phyloP scores from a whole-genome alignment of 306 rosid genomes.

The Comarum palustre region DNA sequence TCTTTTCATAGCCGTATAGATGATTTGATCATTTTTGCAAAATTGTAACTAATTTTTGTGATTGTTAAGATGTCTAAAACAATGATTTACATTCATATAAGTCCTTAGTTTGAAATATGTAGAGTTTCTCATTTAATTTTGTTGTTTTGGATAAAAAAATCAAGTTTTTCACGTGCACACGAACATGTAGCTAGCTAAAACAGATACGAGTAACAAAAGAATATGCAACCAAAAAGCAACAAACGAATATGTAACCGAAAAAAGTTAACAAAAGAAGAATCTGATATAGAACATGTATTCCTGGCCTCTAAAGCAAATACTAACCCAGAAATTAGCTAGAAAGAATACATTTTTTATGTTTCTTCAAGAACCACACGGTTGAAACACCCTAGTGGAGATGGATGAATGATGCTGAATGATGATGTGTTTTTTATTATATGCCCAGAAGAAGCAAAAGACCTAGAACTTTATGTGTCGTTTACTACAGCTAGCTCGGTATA shows the following conservation, averaged over 20 bases:
- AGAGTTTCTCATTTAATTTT: not conserved
- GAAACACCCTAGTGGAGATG: conserved; percentile 20
- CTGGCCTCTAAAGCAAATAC: not conserved
- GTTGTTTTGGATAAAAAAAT: not conserved
- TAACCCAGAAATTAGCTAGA: not conserved
- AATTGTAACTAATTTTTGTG: too few species aligned
- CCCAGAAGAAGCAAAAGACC: conserved; percentile 4
- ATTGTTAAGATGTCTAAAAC: too few species aligned
- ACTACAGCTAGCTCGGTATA: conserved; percentile 16
- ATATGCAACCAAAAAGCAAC: not conserved
- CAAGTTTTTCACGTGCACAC: not conserved
- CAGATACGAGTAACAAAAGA: not conserved
- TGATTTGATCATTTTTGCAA: too few species aligned
- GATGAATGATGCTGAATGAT: not conserved
- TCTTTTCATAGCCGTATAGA: too few species aligned
- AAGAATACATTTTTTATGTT: not conserved
- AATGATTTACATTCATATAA: too few species aligned
- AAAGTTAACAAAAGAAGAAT: not conserved
- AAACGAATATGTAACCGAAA: not conserved
- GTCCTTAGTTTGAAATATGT: not conserved
- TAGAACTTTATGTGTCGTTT: conserved; percentile 5
- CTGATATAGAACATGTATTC: not conserved
- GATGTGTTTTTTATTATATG: not conserved
- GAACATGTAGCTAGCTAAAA: not conserved
- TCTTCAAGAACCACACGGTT: conserved; percentile 28